Base-by-base conservation (phyloP, 192 early-diverging fungal genomes). In the Spizellomyces punctatus region DNA sequence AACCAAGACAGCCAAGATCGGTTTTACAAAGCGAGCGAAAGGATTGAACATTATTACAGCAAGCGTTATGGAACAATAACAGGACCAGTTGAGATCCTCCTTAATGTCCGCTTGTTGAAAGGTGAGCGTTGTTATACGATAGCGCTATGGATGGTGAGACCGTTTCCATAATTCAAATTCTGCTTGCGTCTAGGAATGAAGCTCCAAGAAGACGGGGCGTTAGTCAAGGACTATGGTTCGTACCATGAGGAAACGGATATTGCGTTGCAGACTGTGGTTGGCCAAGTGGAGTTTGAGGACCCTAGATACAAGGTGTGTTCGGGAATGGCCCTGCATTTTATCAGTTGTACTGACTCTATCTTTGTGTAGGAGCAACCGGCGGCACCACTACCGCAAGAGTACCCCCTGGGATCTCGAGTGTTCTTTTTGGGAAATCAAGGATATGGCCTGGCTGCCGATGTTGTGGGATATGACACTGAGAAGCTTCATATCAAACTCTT, bases 351-450 rank as follows among this genome's bases (percentile, higher is more conserved):
- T 36, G 3, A 36, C 3, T 36, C 27, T 8, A 17, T 0, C 89
- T 84, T 45, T 74, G 85, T 36, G 27, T 36, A 36, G 48, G 93
- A 96, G 74, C 82, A 85, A 56, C 84, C 90, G 17, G 83, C 95
- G 12, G 69, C 81, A 16, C 82, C 89, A 4, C 68, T 95, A 0
- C 79, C 80, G 2, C 81, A 83, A n/a, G 92, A 93, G 61, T 94
- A 91, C 66, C 94, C 92, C 9, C 10, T 90, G 10, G 71, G 74
- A 4, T 86, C 87, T 5, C 81, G 82, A 16, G 89, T 94, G 5
- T 96, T 97, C 75, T 95, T 95, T 76, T 76, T 98, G 61, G 92
- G 91, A 9, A 74, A 76, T 55, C 81, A 77, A 19, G 66, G 88
- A 55, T 97, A 94, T 67, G 96, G 96, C 50, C 74, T 84, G 12